phyloP scores from a whole-genome alignment of 2,329 filamentous ascomycete genomes.

The Corniculantispora saksenae region DNA sequence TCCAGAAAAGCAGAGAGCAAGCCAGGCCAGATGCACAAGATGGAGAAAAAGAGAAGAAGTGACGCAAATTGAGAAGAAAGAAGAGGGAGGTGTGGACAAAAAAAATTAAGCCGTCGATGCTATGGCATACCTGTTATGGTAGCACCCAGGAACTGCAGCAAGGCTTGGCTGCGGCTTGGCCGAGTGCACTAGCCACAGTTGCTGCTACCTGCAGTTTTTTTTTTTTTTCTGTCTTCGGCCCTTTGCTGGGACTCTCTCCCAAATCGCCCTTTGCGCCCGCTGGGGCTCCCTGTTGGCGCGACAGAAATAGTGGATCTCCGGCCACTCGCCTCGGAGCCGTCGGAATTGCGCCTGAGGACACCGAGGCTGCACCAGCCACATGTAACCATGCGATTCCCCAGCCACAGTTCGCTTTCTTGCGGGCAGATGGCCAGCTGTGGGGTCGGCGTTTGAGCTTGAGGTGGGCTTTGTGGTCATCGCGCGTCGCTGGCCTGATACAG shows the following conservation, averaged over 20 bases:
- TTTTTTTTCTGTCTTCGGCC: conserved; percentile 7
- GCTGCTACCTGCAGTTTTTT: neutral
- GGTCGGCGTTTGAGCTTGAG: conserved; percentile 5
- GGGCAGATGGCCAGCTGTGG: conserved; percentile 1
- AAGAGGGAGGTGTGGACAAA: conserved; percentile 25
- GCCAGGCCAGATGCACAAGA: conserved; percentile 23
- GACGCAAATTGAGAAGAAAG: conserved; percentile 21
- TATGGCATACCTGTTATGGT: conserved; percentile 8
- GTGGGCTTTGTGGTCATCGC: conserved; percentile 16
- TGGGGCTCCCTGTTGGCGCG: conserved; percentile 21
- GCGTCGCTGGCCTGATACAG: neutral
- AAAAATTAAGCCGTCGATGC: conserved; percentile 23
- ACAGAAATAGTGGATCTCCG: conserved; percentile 22
- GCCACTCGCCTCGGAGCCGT: conserved; percentile 32
- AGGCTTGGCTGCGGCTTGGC: conserved; percentile 17
- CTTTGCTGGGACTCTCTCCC: conserved; percentile 20
- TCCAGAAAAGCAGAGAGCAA: conserved; percentile 26
- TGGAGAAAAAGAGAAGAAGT: conserved; percentile 26
- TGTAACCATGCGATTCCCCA: conserved; percentile 17
- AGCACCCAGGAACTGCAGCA: conserved; percentile 1
- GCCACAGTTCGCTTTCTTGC: conserved; percentile 9
- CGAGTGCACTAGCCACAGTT: conserved; percentile 19
- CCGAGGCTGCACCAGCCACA: conserved; percentile 23
- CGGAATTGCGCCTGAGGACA: conserved; percentile 27
- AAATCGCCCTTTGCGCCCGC: conserved; percentile 5